Base-by-base conservation (phyloP, 2,329 filamentous ascomycete species). In the Dissoconium aciculare region DNA sequence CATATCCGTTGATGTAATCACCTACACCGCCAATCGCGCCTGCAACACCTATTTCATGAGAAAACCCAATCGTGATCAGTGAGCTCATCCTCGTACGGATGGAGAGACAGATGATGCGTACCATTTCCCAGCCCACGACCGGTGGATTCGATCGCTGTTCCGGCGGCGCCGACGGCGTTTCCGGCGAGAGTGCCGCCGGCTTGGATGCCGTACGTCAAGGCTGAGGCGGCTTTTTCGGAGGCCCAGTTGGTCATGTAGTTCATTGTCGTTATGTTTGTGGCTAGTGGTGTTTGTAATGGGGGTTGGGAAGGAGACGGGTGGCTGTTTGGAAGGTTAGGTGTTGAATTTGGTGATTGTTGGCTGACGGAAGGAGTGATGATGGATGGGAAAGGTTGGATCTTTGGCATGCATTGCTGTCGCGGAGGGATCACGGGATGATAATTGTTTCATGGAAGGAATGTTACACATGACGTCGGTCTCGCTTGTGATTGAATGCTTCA, bases 121-220 rank as follows among this genome's bases (percentile, higher is more conserved):
- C 53, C 50, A 41, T 50, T 42, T 30, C 51, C 51, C 17, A 55
- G 40, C 11, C 43, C 37, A 24, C 47, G 42, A 24, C 53, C 53
- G 9, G 44, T 38, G 25, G 42, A 49, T 33, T 54, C 51, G 15
- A 56, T 49, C 30, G 52, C 24, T 15, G 34, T 42, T 11, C 53
- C 53, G 10, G 50, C 48, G 15, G 51, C 49, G 19, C 49, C 49
- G 4, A 56, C 53, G n/a, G 51, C 44, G 33, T 54, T 54, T 16
- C 53, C 53, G 5, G 53, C 53, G 17, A 55, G 30, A n/a, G 41
- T 53, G 17, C 53, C 53, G 14, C 50, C 53, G 10, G 51, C 51
- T 34, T 54, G 48, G 14, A 56, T 44, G 28, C 49, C 52, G 3
- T 47, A 51, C 23, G 41, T 41, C 15, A 52, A 39, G 37, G 49